Base-by-base conservation (phyloP, 2,329 filamentous ascomycete species). In the Colletotrichum sp. region DNA sequence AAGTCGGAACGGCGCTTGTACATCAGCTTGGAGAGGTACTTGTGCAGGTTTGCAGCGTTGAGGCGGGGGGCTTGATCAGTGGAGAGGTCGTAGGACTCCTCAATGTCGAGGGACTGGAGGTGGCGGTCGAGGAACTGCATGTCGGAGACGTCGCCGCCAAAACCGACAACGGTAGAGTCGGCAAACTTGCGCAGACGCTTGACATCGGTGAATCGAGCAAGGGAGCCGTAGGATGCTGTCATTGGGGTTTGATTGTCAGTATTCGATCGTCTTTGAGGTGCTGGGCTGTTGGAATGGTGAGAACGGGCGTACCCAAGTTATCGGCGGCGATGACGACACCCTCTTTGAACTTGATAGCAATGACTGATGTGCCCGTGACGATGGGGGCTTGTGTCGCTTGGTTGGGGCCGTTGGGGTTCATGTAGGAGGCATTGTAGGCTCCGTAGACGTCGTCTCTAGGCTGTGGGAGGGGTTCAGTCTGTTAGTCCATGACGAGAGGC, bases 101-200 rank as follows among this genome's bases (percentile, higher is more conserved):
- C 91, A 85, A 98, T 95, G 84, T 95, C 93, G 81, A 99, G 94
- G 78, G 95, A 94, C 83, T 91, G 93, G 80, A 99, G 93, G 82
- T 98, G 92, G 81, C 97, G 93, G 91, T 98, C 95, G 80, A 99
- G 93, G 89, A 98, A 98, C 89, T 99, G 97, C 97, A 99, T 99
- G 89, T 99, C 97, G 79, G 95, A 98, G 81, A 99, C 94, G 88
- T 99, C 97, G 85, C 97, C 97, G 85, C 96, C 95, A 87, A 99
- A 98, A 82, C 97, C 97, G 83, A 99, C 90, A 76, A 99, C 92
- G 34, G 95, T 93, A 79, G 93, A 92, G 79, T 93, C 90, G 87
- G 96, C 95, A 87, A 99, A 99, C 81, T 93, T 91, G 81, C 95
- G 95, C 80, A 99, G 93, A 83, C 97, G 96, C 89, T 98, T 98